Evolutionary conservation across 495 filamentous ascomycete species (phyloP), one percentile per base, ranked within the genome.

Genomic region (Elaphomyces granulatus): DNA sequence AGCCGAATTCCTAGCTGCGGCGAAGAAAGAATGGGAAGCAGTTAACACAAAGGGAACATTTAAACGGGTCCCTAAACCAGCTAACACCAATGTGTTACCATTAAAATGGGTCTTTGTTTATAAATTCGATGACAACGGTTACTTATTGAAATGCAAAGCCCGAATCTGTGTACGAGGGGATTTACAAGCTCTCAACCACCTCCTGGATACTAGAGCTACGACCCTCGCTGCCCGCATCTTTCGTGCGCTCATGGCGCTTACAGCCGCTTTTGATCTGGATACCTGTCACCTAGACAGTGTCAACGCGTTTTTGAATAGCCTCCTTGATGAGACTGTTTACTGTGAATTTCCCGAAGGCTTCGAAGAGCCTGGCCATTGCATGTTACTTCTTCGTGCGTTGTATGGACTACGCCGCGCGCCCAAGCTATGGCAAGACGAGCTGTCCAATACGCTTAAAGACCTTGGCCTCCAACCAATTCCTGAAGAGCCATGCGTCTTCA

Each of bases 131-230:
- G n/a, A 40, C 2, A 34, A 54, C 16, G 34, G 49, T n/a, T 45
- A 38, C 17, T 41, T 57, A 4, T 21, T 30, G 15, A 57, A 55
- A 40, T 48, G 38, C 19, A 59, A 59, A 37, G 51, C 55, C 19
- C 9, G 55, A n/a, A 32, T 59, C 6, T 52, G 41, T 21, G 52
- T 55, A 3, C 38, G 47, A 43, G 49, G 54, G 20, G 50, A 59
- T 38, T 40, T 54, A 8, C 40, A 58, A 34, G 46, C 37, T 8
- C 28, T 33, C 20, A 17, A n/a, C n/a, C n/a, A 37, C 17, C 20
- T 40, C 2, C 30, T 14, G 20, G 38, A 48, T 18, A 48, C 37
- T 10, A 47, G 47, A 19, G 43, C 51, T 8, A 40, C 43, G 14
- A 54, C 51, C n/a, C 36, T 54, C 8, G 49, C 53, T 32, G 37